A percentile compares a stretch with the other conserved stretches of the same genome.
Conservation (phyloP, 2,329 filamentous ascomycete genomes). For the Raffaelea ambrosiae region DNA sequence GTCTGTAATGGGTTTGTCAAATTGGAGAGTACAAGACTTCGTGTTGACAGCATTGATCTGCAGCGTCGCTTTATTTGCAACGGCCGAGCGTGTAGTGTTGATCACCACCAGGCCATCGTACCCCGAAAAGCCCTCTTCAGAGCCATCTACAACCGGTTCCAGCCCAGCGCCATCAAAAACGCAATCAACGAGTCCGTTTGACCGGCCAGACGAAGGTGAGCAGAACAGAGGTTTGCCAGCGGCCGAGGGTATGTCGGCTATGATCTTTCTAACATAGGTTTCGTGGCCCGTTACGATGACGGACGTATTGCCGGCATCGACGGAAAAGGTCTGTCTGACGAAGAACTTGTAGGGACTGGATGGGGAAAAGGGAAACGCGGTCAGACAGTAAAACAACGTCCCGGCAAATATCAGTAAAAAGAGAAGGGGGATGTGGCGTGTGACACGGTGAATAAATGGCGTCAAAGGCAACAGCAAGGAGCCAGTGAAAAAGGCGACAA, state of each 20-base stretch:
- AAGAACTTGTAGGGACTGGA: constrained; percentile 76
- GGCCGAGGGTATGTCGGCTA: constrained; percentile 62
- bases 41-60: constrained; percentile 65
- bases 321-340: constrained; percentile 74
- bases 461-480: constrained; percentile 66
- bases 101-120: constrained; percentile 57
- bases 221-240: constrained; percentile 53
- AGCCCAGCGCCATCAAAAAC: constrained; percentile 51
- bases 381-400: constrained; percentile 77
- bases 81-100: constrained; percentile 39
- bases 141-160: constrained; percentile 27
- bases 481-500: constrained; percentile 58
- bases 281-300: constrained; percentile 63
- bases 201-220: constrained; percentile 23
- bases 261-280: constrained; percentile 57
- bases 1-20: constrained; percentile 57
- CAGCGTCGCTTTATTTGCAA: constrained; percentile 47
- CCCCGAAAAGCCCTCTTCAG: constrained; percentile 52
- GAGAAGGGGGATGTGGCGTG: constrained; percentile 71
- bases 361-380: constrained; percentile 79
- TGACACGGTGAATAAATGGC: constrained; percentile 82
- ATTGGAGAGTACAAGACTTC: constrained; percentile 65
- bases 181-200: constrained; percentile 54
- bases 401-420: constrained; percentile 63
- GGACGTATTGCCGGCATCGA: constrained; percentile 61